These are phyloP conservation scores for Raffaelea ambrosiae DNA, from an alignment of 2,329 filamentous ascomycete genomes.

Conservation along the genomic window DNA sequence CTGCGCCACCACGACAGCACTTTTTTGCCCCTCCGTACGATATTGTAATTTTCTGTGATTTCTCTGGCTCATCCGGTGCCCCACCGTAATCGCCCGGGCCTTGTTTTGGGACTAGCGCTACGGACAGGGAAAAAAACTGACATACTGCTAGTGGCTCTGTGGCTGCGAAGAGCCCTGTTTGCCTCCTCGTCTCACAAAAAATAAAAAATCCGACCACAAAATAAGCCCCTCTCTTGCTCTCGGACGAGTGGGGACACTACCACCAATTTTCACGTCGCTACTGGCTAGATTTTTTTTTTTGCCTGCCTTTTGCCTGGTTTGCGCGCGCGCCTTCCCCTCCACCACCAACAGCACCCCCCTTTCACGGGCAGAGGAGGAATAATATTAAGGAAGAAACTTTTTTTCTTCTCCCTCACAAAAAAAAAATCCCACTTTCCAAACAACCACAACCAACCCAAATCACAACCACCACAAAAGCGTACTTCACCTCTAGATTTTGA, in stretches of 20 bases:
- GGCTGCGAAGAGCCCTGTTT: too few species aligned
- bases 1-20: not conserved
- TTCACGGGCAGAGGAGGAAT: not conserved
- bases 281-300: slow-evolving; percentile 4
- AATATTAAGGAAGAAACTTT: slow-evolving; percentile 6
- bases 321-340: too few species aligned
- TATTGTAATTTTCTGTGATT: not conserved
- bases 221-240: not conserved
- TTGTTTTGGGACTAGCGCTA: not conserved
- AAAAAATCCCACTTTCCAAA: slow-evolving; percentile 6
- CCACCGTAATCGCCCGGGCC: slow-evolving; percentile 6
- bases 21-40: slow-evolving; percentile 3
- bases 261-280: not conserved
- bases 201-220: too few species aligned
- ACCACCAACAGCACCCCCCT: too few species aligned
- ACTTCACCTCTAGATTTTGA: slow-evolving; percentile 6
- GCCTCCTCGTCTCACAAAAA: too few species aligned
- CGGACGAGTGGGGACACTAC: not conserved
- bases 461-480: not conserved
- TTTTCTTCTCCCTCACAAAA: slow-evolving; percentile 4
- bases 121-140: too few species aligned
- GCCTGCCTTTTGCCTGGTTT: slow-evolving; percentile 1
- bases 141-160: too few species aligned
- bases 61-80: not conserved
- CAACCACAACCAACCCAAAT: slow-evolving; percentile 3